These are phyloP conservation scores for Mycena pura DNA, from an alignment of 768 basidiomycete genomes.

Conservation along the genomic window DNA sequence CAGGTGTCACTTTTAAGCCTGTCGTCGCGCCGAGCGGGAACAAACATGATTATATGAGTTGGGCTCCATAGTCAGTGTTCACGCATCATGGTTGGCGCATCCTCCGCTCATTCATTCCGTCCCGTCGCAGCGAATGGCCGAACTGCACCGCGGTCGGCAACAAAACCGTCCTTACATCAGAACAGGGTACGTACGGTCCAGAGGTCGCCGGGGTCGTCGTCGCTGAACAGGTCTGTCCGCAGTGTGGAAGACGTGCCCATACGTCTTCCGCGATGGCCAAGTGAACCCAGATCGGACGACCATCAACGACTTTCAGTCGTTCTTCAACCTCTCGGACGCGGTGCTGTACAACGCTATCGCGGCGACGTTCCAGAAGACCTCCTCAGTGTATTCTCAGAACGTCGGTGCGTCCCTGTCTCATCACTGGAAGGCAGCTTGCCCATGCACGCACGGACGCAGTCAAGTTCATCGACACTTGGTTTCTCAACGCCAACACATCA, in stretches of 20 bases:
- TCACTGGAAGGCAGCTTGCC: too few relatives aligned
- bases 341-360: conserved; percentile 67
- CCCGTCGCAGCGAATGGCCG: conserved; percentile 60
- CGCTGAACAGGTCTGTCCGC: too few relatives aligned
- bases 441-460: too few relatives aligned
- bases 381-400: conserved; percentile 47
- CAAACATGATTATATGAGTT: conserved; percentile 71
- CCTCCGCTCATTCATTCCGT: neutral
- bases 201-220: too few relatives aligned
- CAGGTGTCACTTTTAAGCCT: conserved; percentile 58
- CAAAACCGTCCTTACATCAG: conserved; percentile 57
- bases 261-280: conserved; percentile 60
- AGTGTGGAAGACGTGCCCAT: conserved; percentile 67
- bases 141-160: conserved; percentile 65
- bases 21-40: conserved; percentile 59
- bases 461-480: conserved; percentile 61
- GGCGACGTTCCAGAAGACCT: conserved; percentile 51
- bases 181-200: conserved; percentile 48
- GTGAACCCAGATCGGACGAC: conserved; percentile 69
- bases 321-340: conserved; percentile 63
- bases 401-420: conserved; percentile 48
- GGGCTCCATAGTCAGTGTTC: conserved; percentile 67
- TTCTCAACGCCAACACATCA: conserved; percentile 57
- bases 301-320: conserved; percentile 62
- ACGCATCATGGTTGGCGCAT: neutral